Evolutionary conservation across 164 flowering plant species (phyloP), one percentile per base, ranked within the genome.

Genomic region (Sedum album): DNA sequence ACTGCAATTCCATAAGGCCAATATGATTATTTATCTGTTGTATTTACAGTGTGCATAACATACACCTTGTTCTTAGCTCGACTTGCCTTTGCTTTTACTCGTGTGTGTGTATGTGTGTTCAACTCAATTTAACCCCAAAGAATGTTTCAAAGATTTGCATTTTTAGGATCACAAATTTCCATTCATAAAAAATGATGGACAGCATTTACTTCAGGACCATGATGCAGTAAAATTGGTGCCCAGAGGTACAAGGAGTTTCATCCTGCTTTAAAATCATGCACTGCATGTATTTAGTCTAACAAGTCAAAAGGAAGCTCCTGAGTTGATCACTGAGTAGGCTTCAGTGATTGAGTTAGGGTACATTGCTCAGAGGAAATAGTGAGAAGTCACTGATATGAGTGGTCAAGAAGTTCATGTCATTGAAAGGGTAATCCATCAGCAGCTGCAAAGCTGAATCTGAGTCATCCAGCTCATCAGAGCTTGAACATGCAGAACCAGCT

Each of bases 361-460:
- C 6, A n/a, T 49, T 49, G 23, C 25, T n/a, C 5, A 55, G 31
- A 7, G 60, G 60, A 25, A 55, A 55, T 11, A 31, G 13, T 5
- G 10, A 10, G 28, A 21, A 55, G 57, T 67, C 67, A 51, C 82
- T 82, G 17, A 68, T 39, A 7, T 79, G 74, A 41, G 72, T 84
- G 69, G 81, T 86, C 55, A 90, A 80, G 83, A 88, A 90, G 77
- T 86, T 84, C 89, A 91, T 83, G 68, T 93, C 97, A 33, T 79
- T 70, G 38, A 79, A 67, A 0, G 91, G 89, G 68, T 80, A 88
- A 73, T 89, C 90, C 66, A 88, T 69, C 66, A 91, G 87, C 66
- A 91, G 69, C 69, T 84, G 86, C 65, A 93, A 67, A n/a, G 96
- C 80, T 1, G 81, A 66, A 71, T 88, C 96, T 2, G 89, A 82